Conservation (phyloP, 768 basidiomycete genomes). For the Pisolithus albus region DNA sequence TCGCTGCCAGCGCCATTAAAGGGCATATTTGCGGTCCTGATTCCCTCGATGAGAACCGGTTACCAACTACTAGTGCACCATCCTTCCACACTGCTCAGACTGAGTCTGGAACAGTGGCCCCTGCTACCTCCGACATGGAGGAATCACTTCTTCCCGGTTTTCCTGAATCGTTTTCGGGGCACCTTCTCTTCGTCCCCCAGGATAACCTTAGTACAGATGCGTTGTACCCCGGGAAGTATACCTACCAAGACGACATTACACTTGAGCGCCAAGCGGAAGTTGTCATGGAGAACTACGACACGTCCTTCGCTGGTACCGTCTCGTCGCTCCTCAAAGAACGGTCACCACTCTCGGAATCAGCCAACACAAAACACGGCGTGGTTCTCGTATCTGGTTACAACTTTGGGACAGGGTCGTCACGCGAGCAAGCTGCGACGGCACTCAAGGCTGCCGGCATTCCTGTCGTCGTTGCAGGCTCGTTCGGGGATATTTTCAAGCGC, state of each 20-base stretch:
- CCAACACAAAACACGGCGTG: slow-evolving; percentile 48
- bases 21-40: slow-evolving; percentile 87
- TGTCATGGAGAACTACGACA: slow-evolving; percentile 99
- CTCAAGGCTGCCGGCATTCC: slow-evolving; percentile 91
- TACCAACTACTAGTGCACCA: slow-evolving; percentile 49
- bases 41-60: slow-evolving; percentile 44
- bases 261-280: slow-evolving; percentile 90
- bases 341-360: slow-evolving; percentile 13
- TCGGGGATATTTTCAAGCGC: slow-evolving; percentile 98
- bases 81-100: slow-evolving; percentile 47
- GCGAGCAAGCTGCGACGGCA: slow-evolving; percentile 97
- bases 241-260: slow-evolving; percentile 98
- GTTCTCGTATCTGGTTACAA: slow-evolving; percentile 91
- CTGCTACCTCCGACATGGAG: slow-evolving; percentile 24
- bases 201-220: slow-evolving; percentile 98
- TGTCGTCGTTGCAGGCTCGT: slow-evolving; percentile 91
- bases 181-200: slow-evolving; percentile 87
- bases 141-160: slow-evolving; percentile 79
- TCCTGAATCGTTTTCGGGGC: slow-evolving; percentile 75
- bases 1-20: slow-evolving; percentile 90
- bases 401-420: slow-evolving; percentile 96
- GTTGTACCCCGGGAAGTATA: slow-evolving; percentile 98
- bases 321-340: slow-evolving; percentile 38
- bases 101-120: slow-evolving; percentile 21
- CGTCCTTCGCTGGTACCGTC: slow-evolving; percentile 69